These are phyloP conservation scores for Shiraia bambusicola DNA, from an alignment of 2,329 filamentous ascomycete genomes.

Conservation along the genomic window DNA sequence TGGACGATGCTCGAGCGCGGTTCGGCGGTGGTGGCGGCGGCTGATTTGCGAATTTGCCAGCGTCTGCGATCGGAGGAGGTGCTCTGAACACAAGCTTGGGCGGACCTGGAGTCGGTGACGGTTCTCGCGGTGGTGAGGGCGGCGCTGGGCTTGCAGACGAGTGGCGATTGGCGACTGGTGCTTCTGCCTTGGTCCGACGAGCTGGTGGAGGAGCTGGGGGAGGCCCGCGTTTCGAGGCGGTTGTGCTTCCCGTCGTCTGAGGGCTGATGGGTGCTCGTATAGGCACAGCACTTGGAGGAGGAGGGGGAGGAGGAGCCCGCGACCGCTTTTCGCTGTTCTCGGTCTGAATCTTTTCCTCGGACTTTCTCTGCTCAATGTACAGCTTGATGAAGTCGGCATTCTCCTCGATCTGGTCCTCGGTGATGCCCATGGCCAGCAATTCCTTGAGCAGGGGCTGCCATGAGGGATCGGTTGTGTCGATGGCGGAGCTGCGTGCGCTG, in stretches of 20 bases:
- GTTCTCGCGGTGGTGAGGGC: constrained; percentile 68
- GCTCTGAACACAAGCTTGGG: constrained; percentile 74
- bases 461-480: constrained; percentile 63
- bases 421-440: constrained; percentile 65
- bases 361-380: constrained; percentile 66
- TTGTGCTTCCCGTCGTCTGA: constrained; percentile 59
- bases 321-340: constrained; percentile 53
- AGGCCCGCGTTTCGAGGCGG: constrained; percentile 58
- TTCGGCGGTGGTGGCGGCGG: constrained; percentile 50
- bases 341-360: constrained; percentile 49
- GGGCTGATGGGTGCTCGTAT: constrained; percentile 56
- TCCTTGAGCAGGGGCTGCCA: constrained; percentile 64
- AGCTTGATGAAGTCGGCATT: constrained; percentile 69
- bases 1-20: constrained; percentile 53
- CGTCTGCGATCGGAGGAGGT: constrained; percentile 85
- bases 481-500: constrained; percentile 47
- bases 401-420: constrained; percentile 66
- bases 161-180: constrained; percentile 40
- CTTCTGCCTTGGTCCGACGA: constrained; percentile 48
- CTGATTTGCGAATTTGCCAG: constrained; percentile 74
- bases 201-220: constrained; percentile 61
- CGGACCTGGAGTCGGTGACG: constrained; percentile 63
- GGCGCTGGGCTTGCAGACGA: constrained; percentile 58
- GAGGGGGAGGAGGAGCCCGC: constrained; percentile 61
- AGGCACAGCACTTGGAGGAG: constrained; percentile 53